Evolutionary conservation across 345 rosid species (phyloP).

Genomic region (Limnanthes douglasii): DNA sequence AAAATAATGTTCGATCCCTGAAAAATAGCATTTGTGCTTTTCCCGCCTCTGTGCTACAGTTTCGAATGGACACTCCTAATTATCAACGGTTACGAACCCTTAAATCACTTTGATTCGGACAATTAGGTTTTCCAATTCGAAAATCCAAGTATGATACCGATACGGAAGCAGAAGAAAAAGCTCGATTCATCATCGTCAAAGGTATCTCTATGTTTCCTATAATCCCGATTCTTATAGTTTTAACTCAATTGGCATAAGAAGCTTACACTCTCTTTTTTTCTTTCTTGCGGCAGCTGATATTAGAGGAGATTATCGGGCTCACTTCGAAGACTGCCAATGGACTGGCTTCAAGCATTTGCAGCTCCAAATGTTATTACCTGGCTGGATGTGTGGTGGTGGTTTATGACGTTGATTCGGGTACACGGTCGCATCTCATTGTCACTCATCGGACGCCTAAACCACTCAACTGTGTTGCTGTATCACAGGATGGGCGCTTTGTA

Average conservation of each 20-base stretch:
- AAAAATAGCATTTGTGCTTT: no score
- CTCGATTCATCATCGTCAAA: constrained; percentile 28
- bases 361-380: constrained; percentile 34
- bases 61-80: no score
- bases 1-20: no score
- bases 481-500: constrained; percentile 42
- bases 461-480: constrained; percentile 46
- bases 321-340: constrained; percentile 53
- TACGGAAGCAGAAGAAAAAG: constrained; percentile 33
- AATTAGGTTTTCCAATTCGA: no score
- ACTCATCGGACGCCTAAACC: constrained; percentile 55
- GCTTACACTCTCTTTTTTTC: background rate
- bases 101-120: no score
- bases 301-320: constrained; percentile 57
- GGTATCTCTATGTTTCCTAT: no score
- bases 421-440: constrained; percentile 49
- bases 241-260: background rate
- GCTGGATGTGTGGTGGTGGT: constrained; percentile 77
- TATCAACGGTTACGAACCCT: no score
- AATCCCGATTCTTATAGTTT: background rate
- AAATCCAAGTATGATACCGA: constrained; percentile 48
- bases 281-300: constrained; percentile 25
- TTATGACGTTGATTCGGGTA: constrained; percentile 29
- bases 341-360: constrained; percentile 31
- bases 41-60: no score